Evolutionary conservation across 1,284 basidiomycete species (phyloP), one percentile per base, ranked within the genome.

Genomic region (Nidula niveotomentosa): DNA sequence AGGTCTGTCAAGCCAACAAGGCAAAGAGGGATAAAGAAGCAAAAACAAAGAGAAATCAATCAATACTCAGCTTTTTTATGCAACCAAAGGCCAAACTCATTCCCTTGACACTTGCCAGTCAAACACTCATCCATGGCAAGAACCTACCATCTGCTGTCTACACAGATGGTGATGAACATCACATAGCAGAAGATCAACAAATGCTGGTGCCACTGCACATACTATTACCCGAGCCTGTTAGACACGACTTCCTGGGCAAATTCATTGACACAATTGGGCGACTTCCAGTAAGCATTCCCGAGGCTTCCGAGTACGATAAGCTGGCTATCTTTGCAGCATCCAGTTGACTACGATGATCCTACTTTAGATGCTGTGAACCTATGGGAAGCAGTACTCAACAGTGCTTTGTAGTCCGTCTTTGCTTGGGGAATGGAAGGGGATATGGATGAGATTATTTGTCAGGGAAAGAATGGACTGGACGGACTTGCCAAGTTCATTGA

Each of bases 371-470:
- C 35, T 15, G 58, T 61, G 1, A 56, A 64, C 15, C 53, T 67
- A 12, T 67, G 64, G 63, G 62, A 66, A 45, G 55, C 44, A 30
- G 39, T 56, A 1, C 36, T 67, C 12, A 66, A 66, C 45, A 10
- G 3, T 9, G 12, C 55, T 3, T 18, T 67, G 52, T 66, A 67
- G 55, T 12, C 12, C 4, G 43, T 47, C 1, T 51, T 66, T 0
- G 62, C 63, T 8, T 67, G 63, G 65, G 59, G 58, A 15, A 54
- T 12, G 3, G 58, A 64, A 37, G 49, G 12, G 8, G 52, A 65
- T 49, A 51, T 57, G 34, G n/a, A 49, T 6, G 43, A 49, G 0
- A 13, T 65, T 9, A 55, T 67, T 23, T n/a, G 55, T 9, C 49
- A 56, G 3, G 63, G 64, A 37, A 45, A 37, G 17, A 45, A 56